Evolutionary conservation across 495 filamentous ascomycete genomes (phyloP), one percentile per base, ranked within the genome.

Genomic region (Chaetomium cochliodes): DNA sequence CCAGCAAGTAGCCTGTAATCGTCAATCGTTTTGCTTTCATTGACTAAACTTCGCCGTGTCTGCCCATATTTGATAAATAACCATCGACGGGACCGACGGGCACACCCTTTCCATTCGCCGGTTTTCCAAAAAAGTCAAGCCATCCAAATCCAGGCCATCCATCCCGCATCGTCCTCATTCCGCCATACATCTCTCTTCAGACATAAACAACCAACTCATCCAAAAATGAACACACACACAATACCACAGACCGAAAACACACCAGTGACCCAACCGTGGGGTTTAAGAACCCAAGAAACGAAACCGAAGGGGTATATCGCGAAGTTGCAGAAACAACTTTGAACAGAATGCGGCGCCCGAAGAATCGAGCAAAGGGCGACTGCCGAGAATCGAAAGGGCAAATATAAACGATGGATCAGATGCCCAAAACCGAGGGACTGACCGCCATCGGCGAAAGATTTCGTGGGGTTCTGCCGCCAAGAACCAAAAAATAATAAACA

Each of bases 231-330:
- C 6, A 41, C 11, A 53, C 23, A 49, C 18, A 11, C 51, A 63
- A 46, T 39, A 60, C 15, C 11, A 12, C 41, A 16, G 41, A 44
- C 41, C 41, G 13, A 44, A 15, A 15, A 44, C 41, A 60, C 42
- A 46, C 20, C 50, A 65, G 44, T 37, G 26, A 20, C 56, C 58
- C 15, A 20, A 25, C 22, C 26, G 23, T 25, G 15, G 16, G 52
- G 60, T 51, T 22, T 42, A 52, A 44, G 26, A 37, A 53, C 16
- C 41, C 41, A 9, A 58, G 51, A 63, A 66, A 30, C 37, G 30
- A 58, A 66, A 37, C 22, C 52, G 12, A 63, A 26, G 65, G 65
- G 65, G 65, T 67, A 67, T 67, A 67, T 67, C 65, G 65, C 52
- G 44, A 60, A 60, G 58, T n/a, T n/a, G 42, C 44, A 50, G 11